Base-by-base conservation (phyloP, 2,329 filamentous ascomycete species). In the Penicillium sclerotiorum region DNA sequence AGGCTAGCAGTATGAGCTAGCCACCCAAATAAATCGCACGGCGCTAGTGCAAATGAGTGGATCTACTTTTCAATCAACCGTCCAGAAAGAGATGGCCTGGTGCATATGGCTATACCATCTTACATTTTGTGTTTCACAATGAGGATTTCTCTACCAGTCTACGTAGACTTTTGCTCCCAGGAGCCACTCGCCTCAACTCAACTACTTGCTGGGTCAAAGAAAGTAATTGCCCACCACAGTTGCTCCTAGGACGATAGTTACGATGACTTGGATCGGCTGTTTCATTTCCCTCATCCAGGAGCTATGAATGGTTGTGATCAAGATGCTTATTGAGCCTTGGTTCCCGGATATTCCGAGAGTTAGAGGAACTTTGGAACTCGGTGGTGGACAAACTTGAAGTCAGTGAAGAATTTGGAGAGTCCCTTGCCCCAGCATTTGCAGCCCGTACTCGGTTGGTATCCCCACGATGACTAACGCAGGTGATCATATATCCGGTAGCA, bases 11-110 rank as follows among this genome's bases (percentile, higher is more conserved):
- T 25, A 21, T 22, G 35, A 41, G 15, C 6, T 15, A 25, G 7
- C 2, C 17, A 17, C 15, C 15, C 0, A 77, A 68, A 77, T 80
- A 84, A 83, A 55, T 82, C 30, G n/a, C 30, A 32, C n/a, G 30
- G 30, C 30, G n/a, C 30, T 32, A 32, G 30, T 32, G 30, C 8
- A 32, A 15, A 32, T 32, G 30, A 32, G 30, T 5, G 30, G 30
- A 32, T n/a, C 30, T 32, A 32, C 30, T 32, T 32, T 32, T 32
- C n/a, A 32, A 32, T 32, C 30, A 32, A 15, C 30, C 30, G n/a
- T 32, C 30, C 5, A 32, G 13, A 32, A 32, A 32, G 30, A 32
- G 30, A 32, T 32, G 30, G n/a, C 30, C n/a, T 32, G 30, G 7
- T 32, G 30, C 30, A 32, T 32, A 32, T 8, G 7, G 5, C 30